Evolutionary conservation across 2,329 filamentous ascomycete genomes (phyloP).

Genomic region (Talaromyces funiculosus): DNA sequence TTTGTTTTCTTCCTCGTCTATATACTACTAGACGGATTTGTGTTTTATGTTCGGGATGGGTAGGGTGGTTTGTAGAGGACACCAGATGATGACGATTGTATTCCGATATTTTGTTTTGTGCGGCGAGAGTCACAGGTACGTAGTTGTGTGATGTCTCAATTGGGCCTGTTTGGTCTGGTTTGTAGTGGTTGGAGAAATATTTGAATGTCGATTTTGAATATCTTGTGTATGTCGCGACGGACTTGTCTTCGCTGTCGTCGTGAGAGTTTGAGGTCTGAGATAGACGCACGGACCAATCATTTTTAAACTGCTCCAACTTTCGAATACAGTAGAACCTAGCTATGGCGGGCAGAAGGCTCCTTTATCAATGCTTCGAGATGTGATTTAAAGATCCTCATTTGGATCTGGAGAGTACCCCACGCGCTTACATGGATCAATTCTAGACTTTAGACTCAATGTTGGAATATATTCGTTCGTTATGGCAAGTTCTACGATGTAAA

Average conservation of each 20-base stretch:
- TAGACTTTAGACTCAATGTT: too few relatives aligned
- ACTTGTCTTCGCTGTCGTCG: too few relatives aligned
- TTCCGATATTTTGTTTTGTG: too few relatives aligned
- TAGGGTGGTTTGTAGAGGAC: background rate
- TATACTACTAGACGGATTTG: background rate
- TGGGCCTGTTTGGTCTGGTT: background rate
- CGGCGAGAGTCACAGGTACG: too few relatives aligned
- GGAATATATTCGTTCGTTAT: too few relatives aligned
- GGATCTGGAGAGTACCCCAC: too few relatives aligned
- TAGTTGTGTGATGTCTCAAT: background rate
- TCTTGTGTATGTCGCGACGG: background rate
- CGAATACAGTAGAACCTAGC: too few relatives aligned
- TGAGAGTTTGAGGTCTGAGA: background rate
- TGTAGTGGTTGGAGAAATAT: background rate
- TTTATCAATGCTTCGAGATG: too few relatives aligned
- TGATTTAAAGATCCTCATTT: too few relatives aligned
- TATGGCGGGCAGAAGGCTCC: too few relatives aligned
- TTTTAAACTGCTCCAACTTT: background rate
- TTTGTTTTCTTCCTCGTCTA: background rate
- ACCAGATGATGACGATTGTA: background rate
- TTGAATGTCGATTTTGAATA: background rate
- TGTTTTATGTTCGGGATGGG: background rate
- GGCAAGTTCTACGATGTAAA: too few relatives aligned
- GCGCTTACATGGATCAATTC: too few relatives aligned
- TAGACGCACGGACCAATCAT: background rate